phyloP scores from a whole-genome alignment of 2,329 filamentous ascomycete species.

The Colletotrichum graminicola region DNA sequence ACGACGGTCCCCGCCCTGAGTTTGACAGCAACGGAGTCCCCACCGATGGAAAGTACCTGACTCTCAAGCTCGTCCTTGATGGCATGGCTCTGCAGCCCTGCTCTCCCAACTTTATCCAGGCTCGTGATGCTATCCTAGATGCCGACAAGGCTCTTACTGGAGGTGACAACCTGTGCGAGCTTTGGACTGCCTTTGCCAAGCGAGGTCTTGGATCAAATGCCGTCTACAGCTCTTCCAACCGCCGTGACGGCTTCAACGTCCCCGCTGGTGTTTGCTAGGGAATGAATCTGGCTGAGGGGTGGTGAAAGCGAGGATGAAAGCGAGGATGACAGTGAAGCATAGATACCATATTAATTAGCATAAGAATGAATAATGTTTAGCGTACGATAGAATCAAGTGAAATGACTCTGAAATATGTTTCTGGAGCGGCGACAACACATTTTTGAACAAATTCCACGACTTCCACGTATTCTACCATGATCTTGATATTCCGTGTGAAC shows the following conservation, averaged over 20 bases:
- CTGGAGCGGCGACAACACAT: accelerated
- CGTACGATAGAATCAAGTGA: not conserved
- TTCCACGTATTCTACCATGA: too few relatives aligned
- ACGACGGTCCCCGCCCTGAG: constrained; percentile 54
- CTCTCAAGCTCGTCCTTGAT: constrained; percentile 65
- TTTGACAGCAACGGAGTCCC: constrained; percentile 60
- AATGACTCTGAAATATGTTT: not conserved
- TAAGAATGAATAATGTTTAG: constrained; percentile 4
- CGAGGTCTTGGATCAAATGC: constrained; percentile 62
- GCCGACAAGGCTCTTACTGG: constrained; percentile 65
- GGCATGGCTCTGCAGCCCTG: constrained; percentile 69
- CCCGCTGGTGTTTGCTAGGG: constrained; percentile 45
- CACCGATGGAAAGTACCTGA: constrained; percentile 64
- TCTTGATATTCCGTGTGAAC: not conserved
- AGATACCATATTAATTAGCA: constrained; percentile 5
- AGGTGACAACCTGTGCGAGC: constrained; percentile 62
- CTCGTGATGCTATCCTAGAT: constrained; percentile 67
- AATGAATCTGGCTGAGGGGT: not conserved
- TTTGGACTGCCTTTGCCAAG: constrained; percentile 70
- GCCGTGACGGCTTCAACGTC: constrained; percentile 50
- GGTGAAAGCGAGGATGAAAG: too few relatives aligned
- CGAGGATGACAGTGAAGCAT: not conserved
- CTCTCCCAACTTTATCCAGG: constrained; percentile 65
- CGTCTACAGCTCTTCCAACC: constrained; percentile 46
- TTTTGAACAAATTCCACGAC: not conserved